Base-by-base conservation (phyloP, 208 protist species). In the Porcisia hertigi region DNA sequence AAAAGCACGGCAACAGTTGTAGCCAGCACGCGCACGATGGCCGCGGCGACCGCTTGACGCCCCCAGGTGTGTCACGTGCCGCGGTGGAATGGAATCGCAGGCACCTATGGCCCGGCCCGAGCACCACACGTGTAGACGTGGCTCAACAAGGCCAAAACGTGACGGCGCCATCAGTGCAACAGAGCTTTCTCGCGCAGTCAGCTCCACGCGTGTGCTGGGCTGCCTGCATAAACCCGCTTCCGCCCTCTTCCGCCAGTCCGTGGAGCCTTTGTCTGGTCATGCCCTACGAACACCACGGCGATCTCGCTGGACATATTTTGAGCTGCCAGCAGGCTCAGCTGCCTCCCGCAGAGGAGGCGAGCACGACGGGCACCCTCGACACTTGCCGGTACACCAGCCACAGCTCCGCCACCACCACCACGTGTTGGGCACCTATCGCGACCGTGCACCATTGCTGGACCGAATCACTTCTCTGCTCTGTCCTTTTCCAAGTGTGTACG, bases 231-330 rank as follows among this genome's bases (percentile, higher is more conserved):
- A 77, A 82, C 64, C 54, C 60, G 6, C 71, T 76, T 23, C 80
- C 67, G 36, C 80, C 71, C n/a, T 34, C 73, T 8, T 70, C 76
- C 7, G 54, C 63, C 47, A 76, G 58, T 36, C 55, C 75, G 58
- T 82, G 78, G 83, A 82, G 79, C 45, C 63, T 82, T 14, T 88
- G 76, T 53, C 62, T 88, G 41, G 80, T 83, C 2, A 85, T 85
- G 80, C 80, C 77, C 41, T 79, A 83, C 77, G 65, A 83, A 54
- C 70, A 62, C 12, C 64, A 34, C 9, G 84, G 80, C 18, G 71
- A 88, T 55, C 67, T 85, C 12, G 47, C 69, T 2, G 20, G 65
- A 3, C 78, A 77, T 20, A 74, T 82, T 53, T 47, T 14, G 16
- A 69, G 69, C 14, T 62, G 62, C 18, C 79, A 41, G 14, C 70